These are phyloP conservation scores for Quercus suber DNA, from an alignment of 306 rosid genomes.

Conservation along the genomic window DNA sequence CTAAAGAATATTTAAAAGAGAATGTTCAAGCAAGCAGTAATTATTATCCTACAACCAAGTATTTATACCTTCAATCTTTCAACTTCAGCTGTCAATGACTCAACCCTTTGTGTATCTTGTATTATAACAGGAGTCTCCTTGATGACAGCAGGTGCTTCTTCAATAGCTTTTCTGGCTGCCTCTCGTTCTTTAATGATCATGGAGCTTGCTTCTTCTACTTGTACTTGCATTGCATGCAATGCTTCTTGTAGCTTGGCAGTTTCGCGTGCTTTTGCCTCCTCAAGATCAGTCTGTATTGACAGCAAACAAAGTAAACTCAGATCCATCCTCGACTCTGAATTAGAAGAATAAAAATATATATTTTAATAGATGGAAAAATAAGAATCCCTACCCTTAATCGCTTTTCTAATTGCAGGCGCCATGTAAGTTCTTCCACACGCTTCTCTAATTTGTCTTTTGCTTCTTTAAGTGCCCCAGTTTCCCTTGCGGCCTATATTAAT, in stretches of 20 bases:
- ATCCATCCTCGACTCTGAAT: background rate
- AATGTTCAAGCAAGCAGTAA: conserved; percentile 10
- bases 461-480: conserved; percentile 98
- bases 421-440: conserved; percentile 99
- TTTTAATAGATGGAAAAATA: background rate
- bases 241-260: conserved; percentile 67
- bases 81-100: conserved; percentile 72
- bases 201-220: conserved; percentile 92
- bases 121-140: conserved; percentile 95
- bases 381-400: conserved; percentile 72
- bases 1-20: background rate
- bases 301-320: background rate
- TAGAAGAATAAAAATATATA: too few relatives aligned
- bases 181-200: conserved; percentile 80
- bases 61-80: conserved; percentile 72
- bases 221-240: conserved; percentile 76
- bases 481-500: conserved; percentile 84
- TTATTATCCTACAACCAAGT: conserved; percentile 8
- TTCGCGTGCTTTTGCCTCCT: conserved; percentile 93
- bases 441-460: conserved; percentile 98
- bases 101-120: conserved; percentile 88
- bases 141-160: conserved; percentile 96
- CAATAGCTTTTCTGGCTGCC: conserved; percentile 75
- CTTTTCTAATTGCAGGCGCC: conserved; percentile 99
- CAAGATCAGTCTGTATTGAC: conserved; percentile 73